These are phyloP conservation scores for Nannochloropsis gaditana DNA, from an alignment of 108 stramenopile species.

Conservation along the genomic window DNA sequence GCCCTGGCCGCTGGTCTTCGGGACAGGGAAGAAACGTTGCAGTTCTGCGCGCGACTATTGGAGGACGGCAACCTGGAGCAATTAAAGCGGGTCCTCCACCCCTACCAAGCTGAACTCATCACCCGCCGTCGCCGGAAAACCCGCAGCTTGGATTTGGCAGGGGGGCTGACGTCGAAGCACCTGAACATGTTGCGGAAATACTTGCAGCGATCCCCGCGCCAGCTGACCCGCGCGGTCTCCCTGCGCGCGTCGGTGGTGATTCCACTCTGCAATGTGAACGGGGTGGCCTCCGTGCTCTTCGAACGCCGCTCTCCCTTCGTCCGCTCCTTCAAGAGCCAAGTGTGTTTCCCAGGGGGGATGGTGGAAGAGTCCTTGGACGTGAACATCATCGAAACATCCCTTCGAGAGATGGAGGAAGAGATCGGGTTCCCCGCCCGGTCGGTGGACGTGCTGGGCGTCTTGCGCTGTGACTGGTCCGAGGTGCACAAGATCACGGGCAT, in stretches of 20 bases:
- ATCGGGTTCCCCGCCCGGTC: conserved; percentile 62
- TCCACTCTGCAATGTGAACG: conserved; percentile 79
- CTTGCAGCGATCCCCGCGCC: conserved; percentile 80
- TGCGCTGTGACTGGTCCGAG: conserved; percentile 85
- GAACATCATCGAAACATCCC: conserved; percentile 77
- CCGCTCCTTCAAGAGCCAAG: conserved; percentile 66
- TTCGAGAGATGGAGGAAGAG: conserved; percentile 93
- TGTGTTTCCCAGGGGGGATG: conserved; percentile 85
- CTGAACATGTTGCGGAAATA: conserved; percentile 74
- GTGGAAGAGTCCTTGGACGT: conserved; percentile 66
- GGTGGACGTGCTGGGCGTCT: conserved; percentile 66
- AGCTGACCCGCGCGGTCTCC: conserved; percentile 71
- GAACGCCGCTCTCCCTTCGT: conserved; percentile 70
- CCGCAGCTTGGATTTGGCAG: conserved; percentile 58
- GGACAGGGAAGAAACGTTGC: conserved; percentile 84
- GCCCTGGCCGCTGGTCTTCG: conserved; percentile 78
- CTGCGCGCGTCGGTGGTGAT: conserved; percentile 77
- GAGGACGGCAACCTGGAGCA: conserved; percentile 61
- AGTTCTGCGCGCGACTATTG: conserved; percentile 68
- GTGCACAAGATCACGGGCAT: conserved; percentile 72
- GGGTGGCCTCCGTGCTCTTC: conserved; percentile 79
- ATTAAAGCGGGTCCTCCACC: conserved; percentile 62
- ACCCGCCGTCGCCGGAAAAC: conserved; percentile 57
- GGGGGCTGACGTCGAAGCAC: conserved; percentile 60
- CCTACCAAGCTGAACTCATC: conserved; percentile 66